Evolutionary conservation across 2,329 filamentous ascomycete species (phyloP).

Genomic region (Botrytis elliptica): DNA sequence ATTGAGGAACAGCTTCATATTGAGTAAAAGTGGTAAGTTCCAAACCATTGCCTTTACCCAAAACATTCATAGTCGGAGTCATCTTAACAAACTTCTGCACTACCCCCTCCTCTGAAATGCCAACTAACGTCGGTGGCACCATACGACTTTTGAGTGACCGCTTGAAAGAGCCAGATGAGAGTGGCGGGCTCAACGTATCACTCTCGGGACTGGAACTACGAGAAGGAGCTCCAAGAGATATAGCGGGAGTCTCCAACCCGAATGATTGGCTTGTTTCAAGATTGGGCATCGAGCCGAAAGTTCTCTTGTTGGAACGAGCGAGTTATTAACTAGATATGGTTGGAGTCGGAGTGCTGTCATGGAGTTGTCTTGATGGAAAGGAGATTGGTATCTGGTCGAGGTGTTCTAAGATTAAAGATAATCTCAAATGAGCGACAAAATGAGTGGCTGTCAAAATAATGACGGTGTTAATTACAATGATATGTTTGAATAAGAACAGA

Average conservation of each 20-base stretch:
- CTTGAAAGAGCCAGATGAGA: neutral
- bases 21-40: conserved; percentile 6
- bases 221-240: neutral
- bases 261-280: neutral
- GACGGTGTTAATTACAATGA: neutral
- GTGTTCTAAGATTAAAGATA: neutral
- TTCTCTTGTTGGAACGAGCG: neutral
- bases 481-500: neutral
- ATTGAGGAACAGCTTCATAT: conserved; percentile 1
- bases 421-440: neutral
- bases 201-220: neutral
- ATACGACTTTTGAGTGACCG: neutral
- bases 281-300: neutral
- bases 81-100: neutral
- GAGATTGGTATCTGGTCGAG: neutral
- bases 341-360: neutral
- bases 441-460: conserved; percentile 2
- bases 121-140: neutral
- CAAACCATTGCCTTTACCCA: neutral
- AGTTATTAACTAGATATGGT: too few relatives aligned
- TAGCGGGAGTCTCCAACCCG: neutral
- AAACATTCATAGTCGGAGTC: neutral
- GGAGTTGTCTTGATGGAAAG: neutral
- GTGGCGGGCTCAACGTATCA: neutral
- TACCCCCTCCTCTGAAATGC: conserved; percentile 1